Conservation (phyloP, 192 early-diverging fungal genomes). For the Gryganskiella cystojenkinii region DNA sequence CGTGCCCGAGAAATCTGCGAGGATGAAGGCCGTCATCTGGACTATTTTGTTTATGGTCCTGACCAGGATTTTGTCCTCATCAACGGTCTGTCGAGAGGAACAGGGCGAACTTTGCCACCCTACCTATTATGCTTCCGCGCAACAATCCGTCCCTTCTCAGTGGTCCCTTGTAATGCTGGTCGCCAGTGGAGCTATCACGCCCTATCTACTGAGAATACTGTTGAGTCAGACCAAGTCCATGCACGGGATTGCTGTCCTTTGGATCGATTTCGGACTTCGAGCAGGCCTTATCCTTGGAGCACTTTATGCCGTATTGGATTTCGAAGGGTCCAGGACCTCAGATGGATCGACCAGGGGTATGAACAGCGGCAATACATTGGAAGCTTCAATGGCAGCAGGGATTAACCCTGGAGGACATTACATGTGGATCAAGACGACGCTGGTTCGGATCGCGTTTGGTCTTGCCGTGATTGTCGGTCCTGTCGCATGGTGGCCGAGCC, state of each 20-base stretch:
- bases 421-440: constrained; percentile 54
- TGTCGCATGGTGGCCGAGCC: constrained; percentile 63
- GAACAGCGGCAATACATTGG: constrained; percentile 33
- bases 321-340: constrained; percentile 42
- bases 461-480: constrained; percentile 63
- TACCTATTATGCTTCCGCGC: constrained; percentile 80
- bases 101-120: constrained; percentile 81
- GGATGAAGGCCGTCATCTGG: constrained; percentile 55
- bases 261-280: constrained; percentile 67
- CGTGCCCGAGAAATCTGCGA: constrained; percentile 31
- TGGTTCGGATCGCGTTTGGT: constrained; percentile 66
- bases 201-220: constrained; percentile 52
- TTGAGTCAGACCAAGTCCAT: constrained; percentile 64
- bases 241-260: constrained; percentile 61
- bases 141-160: constrained; percentile 62
- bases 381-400: constrained; percentile 26
- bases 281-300: constrained; percentile 64
- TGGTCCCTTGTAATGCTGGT: constrained; percentile 58
- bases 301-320: constrained; percentile 67
- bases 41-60: constrained; percentile 65
- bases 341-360: constrained; percentile 1
- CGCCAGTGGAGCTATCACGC: constrained; percentile 53
- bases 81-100: constrained; percentile 91
- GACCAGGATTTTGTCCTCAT: constrained; percentile 63
- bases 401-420: constrained; percentile 20